Conservation (phyloP, 768 basidiomycete genomes). For the Pulveroboletus sp. region DNA sequence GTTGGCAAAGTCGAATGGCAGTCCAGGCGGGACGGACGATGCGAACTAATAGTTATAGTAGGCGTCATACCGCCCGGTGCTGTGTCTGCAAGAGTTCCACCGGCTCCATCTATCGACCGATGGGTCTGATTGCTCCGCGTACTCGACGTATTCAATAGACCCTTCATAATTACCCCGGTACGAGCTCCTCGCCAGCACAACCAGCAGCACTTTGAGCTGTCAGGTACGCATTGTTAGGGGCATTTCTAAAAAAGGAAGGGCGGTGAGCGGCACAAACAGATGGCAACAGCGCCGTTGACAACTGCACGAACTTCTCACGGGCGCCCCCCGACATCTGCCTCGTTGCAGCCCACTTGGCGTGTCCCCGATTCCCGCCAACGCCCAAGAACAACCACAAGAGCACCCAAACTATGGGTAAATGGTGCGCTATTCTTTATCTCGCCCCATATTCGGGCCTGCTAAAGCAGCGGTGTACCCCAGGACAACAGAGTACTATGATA, state of each 20-base stretch:
- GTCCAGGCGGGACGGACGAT: conserved; percentile 36
- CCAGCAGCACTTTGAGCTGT: no score
- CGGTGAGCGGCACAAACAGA: conserved; percentile 8
- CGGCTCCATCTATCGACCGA: background rate
- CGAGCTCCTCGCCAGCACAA: no score
- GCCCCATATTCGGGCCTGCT: background rate
- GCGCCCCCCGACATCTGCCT: conserved; percentile 21
- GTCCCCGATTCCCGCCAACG: conserved; percentile 4
- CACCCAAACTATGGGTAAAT: conserved; percentile 59
- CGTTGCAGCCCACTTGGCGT: conserved; percentile 15
- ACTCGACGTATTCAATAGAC: background rate
- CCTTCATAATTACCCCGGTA: background rate
- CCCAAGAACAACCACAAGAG: conserved; percentile 2
- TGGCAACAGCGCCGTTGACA: conserved; percentile 19
- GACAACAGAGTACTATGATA: conserved; percentile 69
- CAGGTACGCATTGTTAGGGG: background rate
- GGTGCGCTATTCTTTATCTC: conserved; percentile 37
- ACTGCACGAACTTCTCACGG: conserved; percentile 18
- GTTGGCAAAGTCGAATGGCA: conserved; percentile 33
- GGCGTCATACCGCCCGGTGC: background rate
- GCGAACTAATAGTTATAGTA: conserved; percentile 21
- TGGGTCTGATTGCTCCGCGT: background rate
- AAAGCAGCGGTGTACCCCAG: conserved; percentile 31
- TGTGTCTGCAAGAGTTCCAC: background rate
- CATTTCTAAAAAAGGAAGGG: background rate